Percentiles rank a stretch among this genome's conserved stretches.
Conservation (phyloP, 2,329 filamentous ascomycete genomes). For the Periglandula ipomoeae region DNA sequence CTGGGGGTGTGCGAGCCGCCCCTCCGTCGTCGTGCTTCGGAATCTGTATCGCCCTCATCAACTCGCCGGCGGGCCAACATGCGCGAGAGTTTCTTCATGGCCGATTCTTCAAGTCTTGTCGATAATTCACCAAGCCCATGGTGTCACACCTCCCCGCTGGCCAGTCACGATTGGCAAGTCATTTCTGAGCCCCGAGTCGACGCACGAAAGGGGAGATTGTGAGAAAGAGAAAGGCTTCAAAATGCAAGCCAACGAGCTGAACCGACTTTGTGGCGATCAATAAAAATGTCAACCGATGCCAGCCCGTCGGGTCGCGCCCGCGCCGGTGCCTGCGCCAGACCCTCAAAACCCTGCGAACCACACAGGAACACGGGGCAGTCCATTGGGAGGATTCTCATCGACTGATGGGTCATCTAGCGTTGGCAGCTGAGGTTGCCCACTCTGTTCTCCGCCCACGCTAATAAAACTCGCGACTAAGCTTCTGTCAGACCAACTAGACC, state of each 20-base stretch:
- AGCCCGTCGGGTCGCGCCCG: neutral
- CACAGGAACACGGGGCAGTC: too few species aligned
- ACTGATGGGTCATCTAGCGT: too few species aligned
- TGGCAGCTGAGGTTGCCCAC: neutral
- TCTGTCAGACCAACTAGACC: neutral
- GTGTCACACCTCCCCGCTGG: neutral
- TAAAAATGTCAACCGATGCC: too few species aligned
- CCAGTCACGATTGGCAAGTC: neutral
- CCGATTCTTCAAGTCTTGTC: neutral
- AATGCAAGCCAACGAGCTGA: neutral
- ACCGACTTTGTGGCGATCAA: neutral
- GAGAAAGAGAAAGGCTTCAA: neutral
- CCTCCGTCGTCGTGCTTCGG: slow-evolving; percentile 6
- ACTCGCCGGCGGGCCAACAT: slow-evolving; percentile 22
- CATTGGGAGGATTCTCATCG: too few species aligned
- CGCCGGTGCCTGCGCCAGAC: neutral
- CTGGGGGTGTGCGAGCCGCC: neutral
- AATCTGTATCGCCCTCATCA: slow-evolving; percentile 14
- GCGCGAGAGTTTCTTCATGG: slow-evolving; percentile 28
- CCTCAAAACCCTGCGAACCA: neutral
- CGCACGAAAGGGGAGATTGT: neutral
- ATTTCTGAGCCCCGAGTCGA: neutral
- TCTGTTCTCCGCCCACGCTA: neutral
- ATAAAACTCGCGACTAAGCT: neutral
- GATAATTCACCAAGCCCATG: slow-evolving; percentile 3